phyloP scores from a whole-genome alignment of 2,329 filamentous ascomycete species.

The Hymenoscyphus infarciens region DNA sequence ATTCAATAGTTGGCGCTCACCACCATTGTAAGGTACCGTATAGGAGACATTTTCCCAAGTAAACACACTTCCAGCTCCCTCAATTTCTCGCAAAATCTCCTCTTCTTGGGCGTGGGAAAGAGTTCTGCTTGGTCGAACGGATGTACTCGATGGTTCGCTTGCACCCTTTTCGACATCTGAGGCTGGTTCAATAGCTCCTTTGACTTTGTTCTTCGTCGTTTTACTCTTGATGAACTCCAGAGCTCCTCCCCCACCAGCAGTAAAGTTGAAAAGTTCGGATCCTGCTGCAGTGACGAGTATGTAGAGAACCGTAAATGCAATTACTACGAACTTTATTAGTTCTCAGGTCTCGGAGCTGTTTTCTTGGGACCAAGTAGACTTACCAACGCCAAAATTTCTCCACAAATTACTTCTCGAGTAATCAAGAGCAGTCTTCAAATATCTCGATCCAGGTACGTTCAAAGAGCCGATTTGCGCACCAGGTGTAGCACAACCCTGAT shows the following conservation, averaged over 20 bases:
- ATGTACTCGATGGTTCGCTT: constrained; percentile 24
- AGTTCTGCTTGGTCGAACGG: constrained; percentile 33
- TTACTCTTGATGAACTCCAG: constrained; percentile 69
- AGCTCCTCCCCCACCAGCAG: constrained; percentile 60
- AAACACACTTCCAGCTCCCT: constrained; percentile 59
- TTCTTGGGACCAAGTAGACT: constrained; percentile 2
- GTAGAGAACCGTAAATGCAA: constrained; percentile 73
- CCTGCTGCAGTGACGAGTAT: constrained; percentile 67
- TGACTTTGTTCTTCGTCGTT: constrained; percentile 51
- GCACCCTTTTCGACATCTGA: constrained; percentile 52
- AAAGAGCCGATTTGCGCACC: constrained; percentile 39
- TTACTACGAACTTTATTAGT: constrained; percentile 40
- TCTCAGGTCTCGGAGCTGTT: not conserved
- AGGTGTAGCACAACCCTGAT: constrained; percentile 59
- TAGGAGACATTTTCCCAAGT: constrained; percentile 71
- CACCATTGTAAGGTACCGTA: constrained; percentile 65
- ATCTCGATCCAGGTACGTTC: constrained; percentile 3
- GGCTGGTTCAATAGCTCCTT: constrained; percentile 34
- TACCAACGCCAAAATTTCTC: constrained; percentile 44
- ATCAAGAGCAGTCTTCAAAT: constrained; percentile 1
- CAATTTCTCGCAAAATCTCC: constrained; percentile 45
- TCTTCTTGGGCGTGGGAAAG: constrained; percentile 31
- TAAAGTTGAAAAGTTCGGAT: constrained; percentile 65
- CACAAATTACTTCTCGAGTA: constrained; percentile 7
- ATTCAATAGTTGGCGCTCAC: constrained; percentile 60